A percentile compares a stretch with the other conserved stretches of the same genome.
phyloP scores from a whole-genome alignment of 225 moss, liverwort and hornwort genomes.

The Neckera pumila region DNA sequence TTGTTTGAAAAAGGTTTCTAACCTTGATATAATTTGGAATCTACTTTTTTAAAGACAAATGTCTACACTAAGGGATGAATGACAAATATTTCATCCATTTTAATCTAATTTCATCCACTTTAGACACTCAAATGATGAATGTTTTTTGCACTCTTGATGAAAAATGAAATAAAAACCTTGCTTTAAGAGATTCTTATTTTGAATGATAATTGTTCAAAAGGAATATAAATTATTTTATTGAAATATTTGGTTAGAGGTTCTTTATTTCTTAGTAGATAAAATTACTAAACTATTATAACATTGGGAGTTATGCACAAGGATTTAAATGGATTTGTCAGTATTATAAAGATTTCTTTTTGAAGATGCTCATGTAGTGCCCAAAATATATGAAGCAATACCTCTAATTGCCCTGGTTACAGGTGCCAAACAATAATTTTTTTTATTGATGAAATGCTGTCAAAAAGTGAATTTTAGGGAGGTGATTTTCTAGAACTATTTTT shows the following conservation, averaged over 20 bases:
- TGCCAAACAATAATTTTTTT: not conserved
- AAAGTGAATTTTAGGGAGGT: fast-evolving
- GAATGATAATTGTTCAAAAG: not conserved
- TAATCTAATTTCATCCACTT: not conserved
- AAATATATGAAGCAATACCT: not conserved
- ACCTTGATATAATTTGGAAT: too few species aligned
- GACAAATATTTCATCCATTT: not conserved
- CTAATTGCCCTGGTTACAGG: fast-evolving
- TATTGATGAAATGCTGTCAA: fast-evolving
- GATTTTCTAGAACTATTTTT: not conserved
- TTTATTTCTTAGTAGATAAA: fast-evolving
- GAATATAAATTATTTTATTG: not conserved
- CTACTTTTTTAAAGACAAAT: fast-evolving
- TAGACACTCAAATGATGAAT: fast-evolving
- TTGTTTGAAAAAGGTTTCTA: not conserved
- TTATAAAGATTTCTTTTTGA: not conserved
- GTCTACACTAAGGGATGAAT: not conserved
- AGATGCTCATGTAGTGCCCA: fast-evolving
- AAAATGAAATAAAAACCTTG: too few species aligned
- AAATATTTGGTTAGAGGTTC: fast-evolving
- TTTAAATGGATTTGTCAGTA: not conserved
- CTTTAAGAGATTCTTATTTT: too few species aligned
- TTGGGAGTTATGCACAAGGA: not conserved
- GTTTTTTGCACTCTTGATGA: fast-evolving
- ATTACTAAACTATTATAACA: not conserved